Base-by-base conservation (phyloP, 441 rosid genomes). In the Pelargonium exstipulatum region DNA sequence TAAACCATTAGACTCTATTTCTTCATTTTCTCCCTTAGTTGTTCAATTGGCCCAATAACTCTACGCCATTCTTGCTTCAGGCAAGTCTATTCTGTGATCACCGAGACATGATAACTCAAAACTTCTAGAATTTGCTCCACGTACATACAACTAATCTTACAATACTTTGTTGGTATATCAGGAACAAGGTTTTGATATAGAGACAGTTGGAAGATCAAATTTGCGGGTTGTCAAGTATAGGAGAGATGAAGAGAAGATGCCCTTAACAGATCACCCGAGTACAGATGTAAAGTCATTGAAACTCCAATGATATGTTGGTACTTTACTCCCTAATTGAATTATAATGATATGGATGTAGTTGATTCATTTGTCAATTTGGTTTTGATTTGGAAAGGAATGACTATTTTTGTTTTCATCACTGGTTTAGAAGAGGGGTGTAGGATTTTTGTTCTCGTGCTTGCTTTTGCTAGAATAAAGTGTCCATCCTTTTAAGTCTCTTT, bases 121-220 rank as follows among this genome's bases (percentile, higher is more conserved):
- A 20, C 10, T 2, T 5, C n/a, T 7, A 24, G 3, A 35, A 57
- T 62, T 3, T 7, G 66, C 42, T 2, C 66, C n/a, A 16, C 8
- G 57, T 42, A 14, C 18, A 42, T 40, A 9, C 12, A 64, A 60
- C 69, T 67, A 9, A 29, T 26, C 13, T 43, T 7, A 43, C 48
- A 43, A 43, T 43, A 24, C 13, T 63, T 17, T 61, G 40, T 22
- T 8, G 18, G 46, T 57, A n/a, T 64, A 62, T 69, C 92, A 90
- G 95, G 94, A 88, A 76, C 87, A 90, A 92, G 78, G 96, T 89
- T 78, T 85, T 90, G 87, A 92, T 88, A 70, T 87, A 86, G 84
- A 70, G 76, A 60, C 73, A 71, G 58, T 48, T 26, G 35, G 26
- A 65, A 53, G 32, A 71, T 32, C 42, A 49, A 67, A 49, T 62